Evolutionary conservation across 2,329 filamentous ascomycete species (phyloP).

Genomic region (Akanthomyces uredinophilus): DNA sequence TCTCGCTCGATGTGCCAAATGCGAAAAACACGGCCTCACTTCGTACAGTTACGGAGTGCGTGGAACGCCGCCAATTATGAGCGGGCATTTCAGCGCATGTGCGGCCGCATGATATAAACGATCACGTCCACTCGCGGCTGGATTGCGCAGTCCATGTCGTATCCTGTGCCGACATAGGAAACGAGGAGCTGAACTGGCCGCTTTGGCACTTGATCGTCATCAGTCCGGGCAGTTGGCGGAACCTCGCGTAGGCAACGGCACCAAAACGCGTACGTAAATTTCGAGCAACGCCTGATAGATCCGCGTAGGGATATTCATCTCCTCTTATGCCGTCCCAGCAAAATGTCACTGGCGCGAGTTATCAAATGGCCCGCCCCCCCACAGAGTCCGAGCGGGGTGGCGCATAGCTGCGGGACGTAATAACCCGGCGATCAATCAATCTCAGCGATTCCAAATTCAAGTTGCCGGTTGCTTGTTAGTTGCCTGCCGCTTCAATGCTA

Average conservation of each 20-base stretch:
- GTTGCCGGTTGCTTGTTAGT: neutral
- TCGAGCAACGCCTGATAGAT: neutral
- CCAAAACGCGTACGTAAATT: too few species aligned
- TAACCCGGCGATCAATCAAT: conserved; percentile 9
- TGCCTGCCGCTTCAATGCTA: neutral
- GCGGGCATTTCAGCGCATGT: neutral
- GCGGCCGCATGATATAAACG: neutral
- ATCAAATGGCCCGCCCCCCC: neutral
- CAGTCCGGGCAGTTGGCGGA: neutral
- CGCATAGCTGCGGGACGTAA: conserved; percentile 5
- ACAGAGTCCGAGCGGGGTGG: conserved; percentile 13
- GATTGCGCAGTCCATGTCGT: neutral
- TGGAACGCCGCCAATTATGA: neutral
- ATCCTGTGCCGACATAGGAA: neutral
- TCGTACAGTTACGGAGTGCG: neutral
- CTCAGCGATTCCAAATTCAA: conserved; percentile 9
- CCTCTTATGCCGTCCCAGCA: neutral
- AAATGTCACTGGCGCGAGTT: neutral
- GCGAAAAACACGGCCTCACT: neutral
- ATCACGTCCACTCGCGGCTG: neutral
- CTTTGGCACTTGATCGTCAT: neutral
- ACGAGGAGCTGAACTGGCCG: neutral
- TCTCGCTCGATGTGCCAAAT: conserved; percentile 9
- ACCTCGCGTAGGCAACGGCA: neutral
- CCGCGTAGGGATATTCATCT: neutral